Evolutionary conservation across 1,284 basidiomycete species (phyloP).

Genomic region (Hypsizygus ulmarius): DNA sequence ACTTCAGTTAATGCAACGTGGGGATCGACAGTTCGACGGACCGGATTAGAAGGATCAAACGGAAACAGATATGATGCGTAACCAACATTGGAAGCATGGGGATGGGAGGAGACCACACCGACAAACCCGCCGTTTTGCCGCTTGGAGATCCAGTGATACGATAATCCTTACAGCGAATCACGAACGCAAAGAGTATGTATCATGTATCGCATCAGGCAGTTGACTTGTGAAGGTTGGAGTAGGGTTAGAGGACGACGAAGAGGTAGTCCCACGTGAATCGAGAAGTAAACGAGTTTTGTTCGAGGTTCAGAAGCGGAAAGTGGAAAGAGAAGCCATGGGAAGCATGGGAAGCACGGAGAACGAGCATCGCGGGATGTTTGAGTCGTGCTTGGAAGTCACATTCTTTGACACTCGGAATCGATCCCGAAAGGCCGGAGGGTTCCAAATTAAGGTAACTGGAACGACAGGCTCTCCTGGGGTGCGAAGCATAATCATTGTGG

Average conservation of each 20-base stretch:
- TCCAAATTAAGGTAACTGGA: constrained; percentile 1
- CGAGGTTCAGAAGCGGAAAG: not conserved
- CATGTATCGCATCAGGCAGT: too few relatives aligned
- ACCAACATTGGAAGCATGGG: too few relatives aligned
- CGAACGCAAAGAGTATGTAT: too few relatives aligned
- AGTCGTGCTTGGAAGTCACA: constrained; percentile 9
- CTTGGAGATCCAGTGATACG: too few relatives aligned
- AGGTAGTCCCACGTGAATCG: constrained; percentile 10
- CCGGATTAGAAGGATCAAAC: constrained; percentile 15
- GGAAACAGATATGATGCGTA: not conserved
- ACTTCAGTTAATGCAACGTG: constrained; percentile 6
- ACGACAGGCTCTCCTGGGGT: constrained; percentile 2
- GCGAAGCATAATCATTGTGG: not conserved
- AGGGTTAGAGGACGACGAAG: not conserved
- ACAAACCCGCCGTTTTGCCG: too few relatives aligned
- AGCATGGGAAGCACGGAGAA: constrained; percentile 6
- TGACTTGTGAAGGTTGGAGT: not conserved
- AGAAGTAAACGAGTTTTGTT: constrained; percentile 8
- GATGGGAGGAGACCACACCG: too few relatives aligned
- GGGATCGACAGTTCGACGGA: constrained; percentile 17
- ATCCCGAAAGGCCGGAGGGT: constrained; percentile 12
- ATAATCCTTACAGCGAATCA: too few relatives aligned
- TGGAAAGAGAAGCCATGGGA: constrained; percentile 15
- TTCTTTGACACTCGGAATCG: constrained; percentile 11
- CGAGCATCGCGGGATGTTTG: constrained; percentile 18